Evolutionary conservation across 2,329 filamentous ascomycete species (phyloP), one percentile per base, ranked within the genome.

Genomic region (Xylariaceae sp.): DNA sequence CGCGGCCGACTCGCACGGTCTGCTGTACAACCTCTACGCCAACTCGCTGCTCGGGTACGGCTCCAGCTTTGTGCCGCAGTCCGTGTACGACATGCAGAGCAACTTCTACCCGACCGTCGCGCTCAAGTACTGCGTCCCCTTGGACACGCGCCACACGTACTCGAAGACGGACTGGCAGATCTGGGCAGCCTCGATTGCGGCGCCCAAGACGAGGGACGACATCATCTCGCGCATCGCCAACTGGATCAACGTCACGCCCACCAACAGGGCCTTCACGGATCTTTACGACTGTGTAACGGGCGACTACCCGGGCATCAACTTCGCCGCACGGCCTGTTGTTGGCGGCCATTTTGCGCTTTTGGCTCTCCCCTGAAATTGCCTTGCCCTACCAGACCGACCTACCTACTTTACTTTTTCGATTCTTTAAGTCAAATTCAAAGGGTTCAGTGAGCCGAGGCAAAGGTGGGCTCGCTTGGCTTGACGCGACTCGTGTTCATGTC

Each of bases 131-230:
- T 88, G 86, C n/a, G 71, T 94, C 1, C 83, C 87, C 0, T 78
- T 94, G 8, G 88, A 94, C 65, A 83, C 77, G 31, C 78, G 88
- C 34, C 85, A 92, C 63, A 67, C 81, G 1, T 90, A 88, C 66
- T 85, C 86, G 46, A 94, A 94, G 66, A 79, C 78, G 1, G 88
- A 94, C 66, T 94, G 88, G 88, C 80, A 89, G 57, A 79, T 92
- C 59, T 89, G 88, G 65, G 77, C 78, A 4, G 88, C 88, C n/a
- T 83, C 87, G 8, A 81, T 89, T 9, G 75, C 85, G 0, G 72
- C 71, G 29, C 60, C 69, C 37, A 61, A 69, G 19, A 83, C 83
- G 1, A 72, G 78, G 38, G 63, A 70, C 9, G 70, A 80, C 57
- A 85, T 94, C 51, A 69, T 90, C 36, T 67, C 76, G 34, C 73